A percentile compares a stretch with the other conserved stretches of the same genome.
Conservation (phyloP, 257 asterid genomes). For the Avicennia marina region DNA sequence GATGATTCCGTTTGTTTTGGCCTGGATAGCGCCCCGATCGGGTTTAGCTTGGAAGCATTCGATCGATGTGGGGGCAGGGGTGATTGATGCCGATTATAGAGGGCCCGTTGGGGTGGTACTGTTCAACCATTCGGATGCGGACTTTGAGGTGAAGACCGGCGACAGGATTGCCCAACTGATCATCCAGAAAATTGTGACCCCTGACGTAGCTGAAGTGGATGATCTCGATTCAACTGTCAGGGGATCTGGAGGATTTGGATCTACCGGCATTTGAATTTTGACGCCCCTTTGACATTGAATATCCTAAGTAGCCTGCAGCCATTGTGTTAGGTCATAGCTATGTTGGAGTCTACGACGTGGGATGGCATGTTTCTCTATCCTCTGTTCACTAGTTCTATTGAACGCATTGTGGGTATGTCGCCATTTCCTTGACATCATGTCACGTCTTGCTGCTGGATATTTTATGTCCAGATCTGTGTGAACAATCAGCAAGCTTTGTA, state of each 20-base stretch:
- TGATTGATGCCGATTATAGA: slow-evolving; percentile 79
- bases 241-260: slow-evolving; percentile 43
- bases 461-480: too few relatives aligned
- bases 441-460: too few relatives aligned
- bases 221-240: slow-evolving; percentile 37
- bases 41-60: slow-evolving; percentile 87
- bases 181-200: slow-evolving; percentile 37
- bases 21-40: slow-evolving; percentile 59
- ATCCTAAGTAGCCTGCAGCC: too few relatives aligned
- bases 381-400: too few relatives aligned
- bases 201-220: slow-evolving; percentile 45
- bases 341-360: too few relatives aligned
- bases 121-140: slow-evolving; percentile 52
- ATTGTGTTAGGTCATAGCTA: too few relatives aligned
- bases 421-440: too few relatives aligned
- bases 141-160: slow-evolving; percentile 48
- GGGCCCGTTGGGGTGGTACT: slow-evolving; percentile 56
- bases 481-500: too few relatives aligned
- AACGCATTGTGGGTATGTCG: too few relatives aligned
- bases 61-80: slow-evolving; percentile 90
- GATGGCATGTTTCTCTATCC: too few relatives aligned
- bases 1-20: not conserved
- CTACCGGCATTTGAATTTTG: slow-evolving; percentile 35
- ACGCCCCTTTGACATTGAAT: too few relatives aligned
- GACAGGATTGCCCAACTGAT: slow-evolving; percentile 40